phyloP scores from a whole-genome alignment of 768 basidiomycete species.

The Termitomyces sp. region DNA sequence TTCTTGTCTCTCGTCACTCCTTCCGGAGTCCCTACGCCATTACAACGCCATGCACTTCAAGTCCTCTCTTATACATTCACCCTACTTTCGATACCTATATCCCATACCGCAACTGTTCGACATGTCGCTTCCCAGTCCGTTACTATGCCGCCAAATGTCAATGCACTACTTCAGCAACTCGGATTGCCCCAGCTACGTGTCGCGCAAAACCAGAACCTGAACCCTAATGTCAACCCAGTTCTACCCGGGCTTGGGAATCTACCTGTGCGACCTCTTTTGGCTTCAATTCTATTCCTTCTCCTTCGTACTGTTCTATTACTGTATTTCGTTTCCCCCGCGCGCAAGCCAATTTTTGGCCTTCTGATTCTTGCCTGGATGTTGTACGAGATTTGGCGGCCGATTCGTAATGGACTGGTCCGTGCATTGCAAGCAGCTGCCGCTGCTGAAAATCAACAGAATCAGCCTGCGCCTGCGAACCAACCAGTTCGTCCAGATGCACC shows the following conservation, averaged over 20 bases:
- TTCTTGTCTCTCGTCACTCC: conserved; percentile 49
- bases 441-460: conserved; percentile 23
- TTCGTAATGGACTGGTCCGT: conserved; percentile 40
- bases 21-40: conserved; percentile 42
- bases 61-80: conserved; percentile 56
- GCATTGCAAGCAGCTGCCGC: conserved; percentile 29
- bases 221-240: conserved; percentile 28
- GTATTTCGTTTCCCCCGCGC: conserved; percentile 72
- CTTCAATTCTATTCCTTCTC: conserved; percentile 62
- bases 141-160: conserved; percentile 45
- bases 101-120: conserved; percentile 15
- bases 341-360: conserved; percentile 65
- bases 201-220: conserved; percentile 24
- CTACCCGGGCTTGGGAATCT: conserved; percentile 46
- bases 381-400: conserved; percentile 72
- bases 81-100: conserved; percentile 31
- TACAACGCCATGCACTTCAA: conserved; percentile 59
- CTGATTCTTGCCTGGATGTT: conserved; percentile 64
- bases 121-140: conserved; percentile 21
- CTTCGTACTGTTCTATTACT: conserved; percentile 64
- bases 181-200: conserved; percentile 50
- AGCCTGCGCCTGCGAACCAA: conserved; percentile 6
- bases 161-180: conserved; percentile 57
- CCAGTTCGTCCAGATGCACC: conserved; percentile 4
- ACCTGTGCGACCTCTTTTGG: conserved; percentile 59